These are phyloP conservation scores for Ophiostoma australiae DNA, from an alignment of 2,329 filamentous ascomycete genomes.

Conservation along the genomic window DNA sequence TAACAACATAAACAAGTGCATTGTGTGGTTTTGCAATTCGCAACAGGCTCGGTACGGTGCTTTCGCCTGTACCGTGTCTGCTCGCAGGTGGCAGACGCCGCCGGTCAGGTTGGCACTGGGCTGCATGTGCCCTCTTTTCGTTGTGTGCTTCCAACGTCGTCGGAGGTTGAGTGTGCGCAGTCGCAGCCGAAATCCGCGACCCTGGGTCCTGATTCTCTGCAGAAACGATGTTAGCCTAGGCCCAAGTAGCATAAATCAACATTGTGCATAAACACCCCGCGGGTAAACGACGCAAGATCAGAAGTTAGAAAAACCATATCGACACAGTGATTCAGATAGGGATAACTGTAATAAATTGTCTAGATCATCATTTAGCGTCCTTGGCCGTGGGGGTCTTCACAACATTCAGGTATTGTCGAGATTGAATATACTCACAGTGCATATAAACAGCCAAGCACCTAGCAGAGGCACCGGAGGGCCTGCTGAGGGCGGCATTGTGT, in stretches of 20 bases:
- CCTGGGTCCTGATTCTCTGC: background rate
- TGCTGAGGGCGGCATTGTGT: background rate
- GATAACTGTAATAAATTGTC: constrained; percentile 20
- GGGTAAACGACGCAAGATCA: constrained; percentile 5
- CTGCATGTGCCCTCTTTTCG: background rate
- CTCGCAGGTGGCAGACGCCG: background rate
- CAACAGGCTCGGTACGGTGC: background rate
- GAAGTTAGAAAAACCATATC: constrained; percentile 14
- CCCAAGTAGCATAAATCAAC: no score
- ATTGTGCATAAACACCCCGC: no score
- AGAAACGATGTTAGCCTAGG: background rate
- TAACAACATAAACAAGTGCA: background rate
- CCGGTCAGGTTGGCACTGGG: background rate
- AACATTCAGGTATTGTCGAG: background rate
- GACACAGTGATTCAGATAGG: constrained; percentile 15
- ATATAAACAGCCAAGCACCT: background rate
- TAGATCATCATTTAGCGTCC: constrained; percentile 12
- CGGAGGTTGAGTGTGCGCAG: background rate
- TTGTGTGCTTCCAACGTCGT: background rate
- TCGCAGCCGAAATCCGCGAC: background rate
- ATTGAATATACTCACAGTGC: background rate
- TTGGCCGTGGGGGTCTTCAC: background rate
- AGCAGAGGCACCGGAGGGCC: background rate
- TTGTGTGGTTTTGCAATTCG: background rate
- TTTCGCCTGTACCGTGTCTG: background rate